Base-by-base conservation (phyloP, 805 yeast genomes). In the Starmerella floricola region DNA sequence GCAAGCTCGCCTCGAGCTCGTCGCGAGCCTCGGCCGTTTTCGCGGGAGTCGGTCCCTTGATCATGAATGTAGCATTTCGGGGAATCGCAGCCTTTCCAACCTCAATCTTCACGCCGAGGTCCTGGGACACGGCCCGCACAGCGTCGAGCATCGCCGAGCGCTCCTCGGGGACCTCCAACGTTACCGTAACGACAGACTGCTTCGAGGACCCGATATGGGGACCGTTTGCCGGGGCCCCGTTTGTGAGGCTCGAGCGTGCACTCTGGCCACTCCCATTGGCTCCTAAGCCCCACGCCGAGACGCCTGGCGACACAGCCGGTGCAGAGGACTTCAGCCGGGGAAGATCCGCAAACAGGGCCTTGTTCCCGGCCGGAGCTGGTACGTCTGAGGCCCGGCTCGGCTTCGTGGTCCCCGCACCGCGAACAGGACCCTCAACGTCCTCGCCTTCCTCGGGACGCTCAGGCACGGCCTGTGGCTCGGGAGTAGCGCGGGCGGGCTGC, bases 31-130 rank as follows among this genome's bases (percentile, higher is more conserved):
- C 31, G 28, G 37, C 49, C 21, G 41, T 45, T 6, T 20, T 18
- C 3, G 26, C 40, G 12, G 42, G 23, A 2, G 40, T 31, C 15
- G 46, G 21, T 29, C 54, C 55, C 27, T 43, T 40, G 18, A 51
- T 37, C 34, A 50, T 46, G 37, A 50, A 38, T 10, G 51, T 51
- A 15, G 50, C 48, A 15, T 44, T 19, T 20, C 43, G 40, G 2
- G 46, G 43, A 4, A 37, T 24, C 26, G 48, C 41, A 13, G 46
- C 28, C 33, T 45, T 41, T 21, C 52, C 40, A 12, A 41, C 35
- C 35, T 49, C 55, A 15, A 51, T 41, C 11, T 34, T 18, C n/a
- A 45, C 54, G 10, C 29, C 31, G 20, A 27, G 29, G 3, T 44
- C 40, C 27, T 20, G 16, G 16, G 34, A 19, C 31, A 27, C 46